phyloP scores from a whole-genome alignment of 495 filamentous ascomycete species.

The Aspergillus cavernicola region DNA sequence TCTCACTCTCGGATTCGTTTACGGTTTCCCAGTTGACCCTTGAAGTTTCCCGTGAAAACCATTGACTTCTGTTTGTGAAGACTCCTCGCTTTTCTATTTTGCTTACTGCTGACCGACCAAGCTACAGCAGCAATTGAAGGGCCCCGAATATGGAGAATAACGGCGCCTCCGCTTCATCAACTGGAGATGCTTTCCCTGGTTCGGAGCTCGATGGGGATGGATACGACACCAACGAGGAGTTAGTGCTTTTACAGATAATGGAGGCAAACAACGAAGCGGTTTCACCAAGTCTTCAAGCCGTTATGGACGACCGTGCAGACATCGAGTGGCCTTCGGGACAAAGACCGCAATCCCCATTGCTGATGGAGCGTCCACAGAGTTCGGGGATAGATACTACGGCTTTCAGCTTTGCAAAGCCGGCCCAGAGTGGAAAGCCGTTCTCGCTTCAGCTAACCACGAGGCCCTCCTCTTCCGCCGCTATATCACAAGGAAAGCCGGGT shows the following conservation, averaged over 20 bases:
- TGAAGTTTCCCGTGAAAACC: no score
- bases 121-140: not conserved
- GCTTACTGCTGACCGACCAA: not conserved
- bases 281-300: conserved; percentile 14
- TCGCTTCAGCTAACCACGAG: conserved; percentile 19
- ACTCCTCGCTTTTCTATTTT: not conserved
- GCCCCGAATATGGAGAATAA: not conserved
- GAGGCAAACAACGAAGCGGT: conserved; percentile 9
- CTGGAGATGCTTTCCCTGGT: not conserved
- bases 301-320: conserved; percentile 5
- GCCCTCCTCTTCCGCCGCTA: not conserved
- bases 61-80: not conserved
- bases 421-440: conserved; percentile 22
- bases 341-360: conserved; percentile 15
- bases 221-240: conserved; percentile 21
- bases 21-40: no score
- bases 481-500: not conserved
- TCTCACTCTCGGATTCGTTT: no score
- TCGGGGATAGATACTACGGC: conserved; percentile 29
- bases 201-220: not conserved
- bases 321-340: not conserved
- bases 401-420: conserved; percentile 36
- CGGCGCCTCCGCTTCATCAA: not conserved
- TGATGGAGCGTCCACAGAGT: conserved; percentile 31
- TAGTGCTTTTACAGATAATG: conserved; percentile 19